Conservation (phyloP, 2,329 filamentous ascomycete genomes). For the Immersiporthe knoxdaviesiana region DNA sequence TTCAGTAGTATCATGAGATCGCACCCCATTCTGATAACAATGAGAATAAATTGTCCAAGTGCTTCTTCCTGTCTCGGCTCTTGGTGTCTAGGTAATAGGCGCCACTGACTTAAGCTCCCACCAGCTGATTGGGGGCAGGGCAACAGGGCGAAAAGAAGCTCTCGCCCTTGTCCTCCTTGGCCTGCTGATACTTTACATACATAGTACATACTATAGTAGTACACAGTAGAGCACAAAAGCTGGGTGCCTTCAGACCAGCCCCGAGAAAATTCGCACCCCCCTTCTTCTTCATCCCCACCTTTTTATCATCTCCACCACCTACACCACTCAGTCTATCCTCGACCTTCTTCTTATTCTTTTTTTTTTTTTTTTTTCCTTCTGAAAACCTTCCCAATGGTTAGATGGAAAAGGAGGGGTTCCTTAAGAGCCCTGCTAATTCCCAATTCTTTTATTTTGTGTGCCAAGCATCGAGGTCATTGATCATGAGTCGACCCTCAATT, state of each 20-base stretch:
- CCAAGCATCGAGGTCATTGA: not conserved
- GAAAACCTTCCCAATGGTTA: not conserved
- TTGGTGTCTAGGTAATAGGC: not conserved
- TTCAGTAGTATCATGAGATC: slow-evolving; percentile 1
- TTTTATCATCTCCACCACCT: not conserved
- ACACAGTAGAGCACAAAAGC: not conserved
- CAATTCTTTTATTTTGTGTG: not conserved
- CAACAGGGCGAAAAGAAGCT: not conserved
- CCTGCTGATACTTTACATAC: no score
- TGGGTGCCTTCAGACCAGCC: not conserved
- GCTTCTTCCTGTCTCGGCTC: slow-evolving; percentile 6
- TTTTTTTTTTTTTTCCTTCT: not conserved
- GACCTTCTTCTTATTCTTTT: not conserved
- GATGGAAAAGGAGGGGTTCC: not conserved
- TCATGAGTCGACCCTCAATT: not conserved
- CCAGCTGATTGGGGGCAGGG: not conserved
- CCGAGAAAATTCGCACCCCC: not conserved
- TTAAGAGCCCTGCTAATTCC: not conserved
- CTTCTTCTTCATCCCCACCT: not conserved
- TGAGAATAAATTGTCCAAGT: not conserved
- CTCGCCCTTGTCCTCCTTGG: not conserved
- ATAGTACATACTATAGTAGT: no score
- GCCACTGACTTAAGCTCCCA: slow-evolving; percentile 6
- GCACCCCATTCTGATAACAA: not conserved
- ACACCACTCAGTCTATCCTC: not conserved